Base-by-base conservation (phyloP, 441 rosid genomes). In the Euphorbia schlechtendalii region DNA sequence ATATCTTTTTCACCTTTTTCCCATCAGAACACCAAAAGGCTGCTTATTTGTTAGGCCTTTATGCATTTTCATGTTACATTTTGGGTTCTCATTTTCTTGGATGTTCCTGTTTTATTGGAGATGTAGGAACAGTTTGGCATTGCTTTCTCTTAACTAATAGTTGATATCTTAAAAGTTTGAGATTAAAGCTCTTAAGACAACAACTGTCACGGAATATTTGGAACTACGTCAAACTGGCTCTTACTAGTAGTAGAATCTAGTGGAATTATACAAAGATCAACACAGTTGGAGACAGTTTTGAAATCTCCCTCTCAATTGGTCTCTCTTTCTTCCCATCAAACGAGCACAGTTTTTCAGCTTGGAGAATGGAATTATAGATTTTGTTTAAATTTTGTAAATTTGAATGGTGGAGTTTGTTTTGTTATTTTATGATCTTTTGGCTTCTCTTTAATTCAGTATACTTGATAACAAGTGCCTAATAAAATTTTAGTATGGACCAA, bases 271-370 rank as follows among this genome's bases (percentile, higher is more conserved):
- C 13, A 53, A 59, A 74, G 74, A 73, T 75, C 83, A 64, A 59
- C 59, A 49, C 6, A 15, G 82, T 63, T 48, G 77, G 86, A 80
- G 88, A 80, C 94, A 65, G 87, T 87, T 87, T 83, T 64, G 84
- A 82, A 88, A 83, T 87, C 88, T 78, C 83, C 84, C 71, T 68
- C 77, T 74, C 69, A 48, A 48, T 62, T 45, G 76, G 78, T 62
- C 79, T 46, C 21, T 65, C 18, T 45, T 55, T 61, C 38, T 25
- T 3, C 27, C 3, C 13, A 43, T 65, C 76, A 82, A 59, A 61
- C 72, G 54, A 68, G 83, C 81, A 54, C 53, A 64, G 60, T 82
- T 83, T 82, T 17, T 72, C 65, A 69, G 89, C 83, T 79, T 71
- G 52, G 61, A 48, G 64, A 49, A 65, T 75, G 81, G 74, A 67